Percentiles rank a stretch among this genome's conserved stretches.
Conservation (phyloP, 352 stramenopile species). For the Phytophthora sp. region DNA sequence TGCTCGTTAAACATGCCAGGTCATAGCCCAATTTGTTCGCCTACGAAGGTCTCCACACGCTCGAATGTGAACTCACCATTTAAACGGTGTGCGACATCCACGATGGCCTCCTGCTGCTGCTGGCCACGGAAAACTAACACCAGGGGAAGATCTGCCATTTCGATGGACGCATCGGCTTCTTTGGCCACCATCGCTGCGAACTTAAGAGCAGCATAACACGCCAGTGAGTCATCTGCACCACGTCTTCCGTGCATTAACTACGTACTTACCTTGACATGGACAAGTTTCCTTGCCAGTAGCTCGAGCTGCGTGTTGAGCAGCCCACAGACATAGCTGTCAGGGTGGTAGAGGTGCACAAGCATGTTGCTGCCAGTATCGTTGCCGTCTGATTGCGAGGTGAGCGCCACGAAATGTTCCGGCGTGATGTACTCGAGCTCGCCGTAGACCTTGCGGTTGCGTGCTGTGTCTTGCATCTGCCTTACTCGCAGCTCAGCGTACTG, state of each 20-base stretch:
- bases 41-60: slow-evolving; percentile 47
- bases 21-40: slow-evolving; percentile 41
- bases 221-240: too few species aligned
- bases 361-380: slow-evolving; percentile 26
- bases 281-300: slow-evolving; percentile 54
- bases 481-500: slow-evolving; percentile 72
- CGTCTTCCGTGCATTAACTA: neutral
- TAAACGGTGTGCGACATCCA: slow-evolving; percentile 62
- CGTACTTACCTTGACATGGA: slow-evolving; percentile 63
- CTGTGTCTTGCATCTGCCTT: slow-evolving; percentile 59
- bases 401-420: slow-evolving; percentile 60
- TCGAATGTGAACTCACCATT: slow-evolving; percentile 72
- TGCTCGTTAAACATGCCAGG: slow-evolving; percentile 3
- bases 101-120: slow-evolving; percentile 61
- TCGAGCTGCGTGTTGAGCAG: slow-evolving; percentile 76
- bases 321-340: slow-evolving; percentile 74
- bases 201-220: slow-evolving; percentile 36
- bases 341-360: slow-evolving; percentile 72
- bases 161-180: slow-evolving; percentile 74
- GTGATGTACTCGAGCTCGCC: slow-evolving; percentile 66
- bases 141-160: slow-evolving; percentile 67
- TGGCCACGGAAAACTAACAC: slow-evolving; percentile 68
- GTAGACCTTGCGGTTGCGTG: slow-evolving; percentile 45
- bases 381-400: slow-evolving; percentile 29
- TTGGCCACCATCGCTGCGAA: slow-evolving; percentile 68